Percentiles rank a stretch among this genome's conserved stretches.
phyloP scores from a whole-genome alignment of 2,329 filamentous ascomycete genomes.

The Colletotrichum incanum region DNA sequence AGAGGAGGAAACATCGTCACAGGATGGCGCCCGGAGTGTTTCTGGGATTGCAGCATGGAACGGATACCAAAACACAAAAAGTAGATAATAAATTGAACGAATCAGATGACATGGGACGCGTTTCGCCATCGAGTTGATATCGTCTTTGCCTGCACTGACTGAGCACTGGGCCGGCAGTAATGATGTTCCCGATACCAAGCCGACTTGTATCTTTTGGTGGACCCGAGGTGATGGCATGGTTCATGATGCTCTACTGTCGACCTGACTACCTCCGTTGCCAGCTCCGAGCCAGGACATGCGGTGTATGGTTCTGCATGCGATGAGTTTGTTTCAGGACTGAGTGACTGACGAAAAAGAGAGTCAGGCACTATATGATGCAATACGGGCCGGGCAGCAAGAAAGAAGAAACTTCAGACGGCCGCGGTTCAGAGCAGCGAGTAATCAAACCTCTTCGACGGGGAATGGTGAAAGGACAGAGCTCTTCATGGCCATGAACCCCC shows the following conservation, averaged over 20 bases:
- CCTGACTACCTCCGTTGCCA: too few relatives aligned
- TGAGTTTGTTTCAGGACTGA: background rate
- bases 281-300: too few relatives aligned
- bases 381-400: too few relatives aligned
- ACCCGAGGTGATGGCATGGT: background rate
- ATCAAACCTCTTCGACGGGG: too few relatives aligned
- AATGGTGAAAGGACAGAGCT: background rate
- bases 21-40: constrained; percentile 18
- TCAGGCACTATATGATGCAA: background rate
- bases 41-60: background rate
- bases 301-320: background rate
- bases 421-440: background rate
- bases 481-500: background rate
- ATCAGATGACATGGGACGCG: background rate
- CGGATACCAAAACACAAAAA: background rate
- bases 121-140: background rate
- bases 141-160: background rate
- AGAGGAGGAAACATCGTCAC: constrained; percentile 27
- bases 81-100: constrained; percentile 10
- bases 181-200: background rate
- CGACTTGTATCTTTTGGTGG: too few relatives aligned
- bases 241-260: background rate
- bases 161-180: background rate
- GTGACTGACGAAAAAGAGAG: background rate
- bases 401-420: background rate